phyloP scores from a whole-genome alignment of 2,329 filamentous ascomycete species.

The Pleomassaria siparia region DNA sequence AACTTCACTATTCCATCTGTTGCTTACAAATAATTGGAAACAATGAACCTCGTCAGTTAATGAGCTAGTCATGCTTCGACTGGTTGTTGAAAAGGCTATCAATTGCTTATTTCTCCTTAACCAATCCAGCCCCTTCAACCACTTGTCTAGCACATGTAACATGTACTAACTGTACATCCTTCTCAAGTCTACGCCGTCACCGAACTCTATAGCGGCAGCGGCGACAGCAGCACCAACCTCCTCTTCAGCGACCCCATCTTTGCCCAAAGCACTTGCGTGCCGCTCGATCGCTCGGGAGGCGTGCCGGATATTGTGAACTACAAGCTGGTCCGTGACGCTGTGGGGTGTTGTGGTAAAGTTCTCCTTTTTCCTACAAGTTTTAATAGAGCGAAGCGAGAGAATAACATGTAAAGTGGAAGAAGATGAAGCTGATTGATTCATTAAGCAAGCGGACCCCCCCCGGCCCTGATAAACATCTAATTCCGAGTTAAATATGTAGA shows the following conservation, averaged over 20 bases:
- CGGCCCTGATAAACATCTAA: too few relatives aligned
- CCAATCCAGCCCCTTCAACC: too few relatives aligned
- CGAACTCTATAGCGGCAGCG: constrained; percentile 14
- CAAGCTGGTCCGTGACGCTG: constrained; percentile 3
- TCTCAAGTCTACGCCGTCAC: constrained; percentile 12
- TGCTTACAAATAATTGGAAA: too few relatives aligned
- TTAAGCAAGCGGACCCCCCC: too few relatives aligned
- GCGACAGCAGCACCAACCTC: constrained; percentile 16
- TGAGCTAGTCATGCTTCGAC: too few relatives aligned
- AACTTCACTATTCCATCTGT: too few relatives aligned
- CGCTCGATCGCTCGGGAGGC: constrained; percentile 13
- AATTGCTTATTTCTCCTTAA: too few relatives aligned
- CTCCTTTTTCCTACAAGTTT: background rate
- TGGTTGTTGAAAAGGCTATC: too few relatives aligned
- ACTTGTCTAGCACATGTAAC: too few relatives aligned
- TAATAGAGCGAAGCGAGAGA: too few relatives aligned
- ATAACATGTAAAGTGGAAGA: background rate
- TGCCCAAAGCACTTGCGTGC: constrained; percentile 14
- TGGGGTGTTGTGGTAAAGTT: constrained; percentile 16
- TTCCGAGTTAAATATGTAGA: constrained; percentile 43
- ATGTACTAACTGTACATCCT: too few relatives aligned
- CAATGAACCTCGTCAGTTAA: background rate
- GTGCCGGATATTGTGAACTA: constrained; percentile 14
- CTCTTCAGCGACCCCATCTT: constrained; percentile 21
- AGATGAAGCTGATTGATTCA: background rate